Evolutionary conservation across 2,329 filamentous ascomycete genomes (phyloP).

Genomic region (Chaetomium globosum): DNA sequence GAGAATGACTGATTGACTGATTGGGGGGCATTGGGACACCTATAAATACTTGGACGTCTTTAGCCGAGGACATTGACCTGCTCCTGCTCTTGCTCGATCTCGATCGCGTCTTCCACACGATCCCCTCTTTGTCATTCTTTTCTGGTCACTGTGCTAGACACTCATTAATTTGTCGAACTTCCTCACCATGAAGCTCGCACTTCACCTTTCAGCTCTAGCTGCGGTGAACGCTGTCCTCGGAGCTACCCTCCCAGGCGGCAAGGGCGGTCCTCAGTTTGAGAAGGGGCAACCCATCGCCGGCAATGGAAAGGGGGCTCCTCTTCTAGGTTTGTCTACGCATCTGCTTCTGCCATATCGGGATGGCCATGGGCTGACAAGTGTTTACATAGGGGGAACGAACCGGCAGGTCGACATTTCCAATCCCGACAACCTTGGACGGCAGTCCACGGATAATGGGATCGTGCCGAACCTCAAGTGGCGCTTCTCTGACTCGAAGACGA

Average conservation of each 20-base stretch:
- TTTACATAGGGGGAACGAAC: conserved; percentile 63
- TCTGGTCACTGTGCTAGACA: background rate
- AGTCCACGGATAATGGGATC: conserved; percentile 63
- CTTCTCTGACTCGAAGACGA: conserved; percentile 68
- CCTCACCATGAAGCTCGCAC: conserved; percentile 34
- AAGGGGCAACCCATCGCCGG: conserved; percentile 60
- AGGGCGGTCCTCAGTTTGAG: conserved; percentile 42
- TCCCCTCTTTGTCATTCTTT: background rate
- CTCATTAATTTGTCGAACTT: background rate
- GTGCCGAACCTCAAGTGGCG: conserved; percentile 71
- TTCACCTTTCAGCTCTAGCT: conserved; percentile 22
- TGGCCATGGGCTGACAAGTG: background rate
- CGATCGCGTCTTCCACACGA: background rate
- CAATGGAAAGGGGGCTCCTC: conserved; percentile 59
- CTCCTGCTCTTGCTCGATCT: background rate
- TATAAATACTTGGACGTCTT: background rate
- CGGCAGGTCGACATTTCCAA: conserved; percentile 62
- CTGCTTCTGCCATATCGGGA: conserved; percentile 18
- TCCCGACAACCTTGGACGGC: conserved; percentile 63
- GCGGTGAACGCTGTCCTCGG: conserved; percentile 18
- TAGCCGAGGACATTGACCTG: background rate
- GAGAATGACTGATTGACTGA: background rate
- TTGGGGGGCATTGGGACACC: too few species aligned
- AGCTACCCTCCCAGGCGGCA: conserved; percentile 13
- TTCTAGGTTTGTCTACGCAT: conserved; percentile 52